Base-by-base conservation (phyloP, 2,329 filamentous ascomycete species). In the Lasiodiplodia sp. region DNA sequence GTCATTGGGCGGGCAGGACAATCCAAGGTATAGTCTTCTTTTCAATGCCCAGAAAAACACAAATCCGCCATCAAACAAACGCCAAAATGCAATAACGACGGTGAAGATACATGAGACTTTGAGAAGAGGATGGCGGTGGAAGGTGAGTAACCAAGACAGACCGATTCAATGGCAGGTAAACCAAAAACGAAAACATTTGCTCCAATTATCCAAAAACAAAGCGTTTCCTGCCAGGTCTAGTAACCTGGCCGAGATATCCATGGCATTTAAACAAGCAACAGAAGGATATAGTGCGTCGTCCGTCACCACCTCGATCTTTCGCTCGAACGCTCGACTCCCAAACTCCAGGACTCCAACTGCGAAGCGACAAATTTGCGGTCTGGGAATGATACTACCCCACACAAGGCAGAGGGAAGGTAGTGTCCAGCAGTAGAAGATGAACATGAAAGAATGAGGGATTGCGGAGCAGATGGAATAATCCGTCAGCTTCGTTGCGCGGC, bases 201-300 rank as follows among this genome's bases (percentile, higher is more conserved):
- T 51, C 60, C 44, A 52, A 64, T 47, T 64, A 38, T 25, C 44
- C 44, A 64, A 38, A 63, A 51, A 18, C 52, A 31, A 16, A 40
- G 12, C 28, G 11, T 28, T 21, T 7, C 28, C 25, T 8, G n/a
- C 44, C 60, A 12, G 44, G n/a, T 37, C 47, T 63, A 16, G 23
- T 21, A 37, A 40, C 58, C 40, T 4, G 25, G 44, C 58, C 25
- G 58, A 51, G 28, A n/a, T 52, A 21, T 31, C 60, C 28, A 38
- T 16, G n/a, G 28, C 25, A 18, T 49, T 31, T 11, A 21, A n/a
- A 52, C 12, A 64, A 34, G 7, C 12, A 52, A 40, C 18, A 53
- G 14, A 38, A 37, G 60, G 60, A 64, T 64, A 64, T 64, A 52
- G 47, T 37, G 60, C 60, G 25, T 21, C 44, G 44, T 64, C 25